Conservation (phyloP, 192 early-diverging fungal genomes). For the Linnemannia zychae region DNA sequence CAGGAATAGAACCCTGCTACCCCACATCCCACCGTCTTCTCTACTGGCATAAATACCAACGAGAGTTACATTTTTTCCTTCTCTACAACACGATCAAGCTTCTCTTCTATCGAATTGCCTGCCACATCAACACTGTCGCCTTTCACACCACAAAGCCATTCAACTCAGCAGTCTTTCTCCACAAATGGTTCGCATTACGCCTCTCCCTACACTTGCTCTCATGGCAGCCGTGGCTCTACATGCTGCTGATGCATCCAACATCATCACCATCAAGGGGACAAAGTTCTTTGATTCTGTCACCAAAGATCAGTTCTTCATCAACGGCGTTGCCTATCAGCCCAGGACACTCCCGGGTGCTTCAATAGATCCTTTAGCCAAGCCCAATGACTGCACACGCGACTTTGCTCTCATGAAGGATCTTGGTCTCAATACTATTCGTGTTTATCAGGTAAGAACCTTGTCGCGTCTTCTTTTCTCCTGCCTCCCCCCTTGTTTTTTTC, state of each 20-base stretch:
- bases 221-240: neutral
- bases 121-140: neutral
- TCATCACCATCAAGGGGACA: slow-evolving; percentile 74
- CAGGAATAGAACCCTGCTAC: neutral
- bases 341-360: slow-evolving; percentile 45
- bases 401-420: slow-evolving; percentile 74
- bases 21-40: neutral
- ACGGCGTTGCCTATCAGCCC: slow-evolving; percentile 83
- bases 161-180: neutral
- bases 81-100: neutral
- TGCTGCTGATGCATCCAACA: slow-evolving; percentile 59
- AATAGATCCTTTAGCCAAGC: slow-evolving; percentile 72
- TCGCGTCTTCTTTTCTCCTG: neutral
- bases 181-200: slow-evolving; percentile 5
- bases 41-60: neutral
- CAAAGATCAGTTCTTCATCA: slow-evolving; percentile 80
- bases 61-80: neutral
- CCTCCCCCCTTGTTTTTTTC: neutral
- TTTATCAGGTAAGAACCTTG: slow-evolving; percentile 81
- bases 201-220: neutral
- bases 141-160: neutral
- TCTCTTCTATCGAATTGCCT: neutral
- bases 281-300: slow-evolving; percentile 81
- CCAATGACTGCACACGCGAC: slow-evolving; percentile 70
- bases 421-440: slow-evolving; percentile 76